Base-by-base conservation (phyloP, 306 rosid genomes). In the Phaseolus lunatus region DNA sequence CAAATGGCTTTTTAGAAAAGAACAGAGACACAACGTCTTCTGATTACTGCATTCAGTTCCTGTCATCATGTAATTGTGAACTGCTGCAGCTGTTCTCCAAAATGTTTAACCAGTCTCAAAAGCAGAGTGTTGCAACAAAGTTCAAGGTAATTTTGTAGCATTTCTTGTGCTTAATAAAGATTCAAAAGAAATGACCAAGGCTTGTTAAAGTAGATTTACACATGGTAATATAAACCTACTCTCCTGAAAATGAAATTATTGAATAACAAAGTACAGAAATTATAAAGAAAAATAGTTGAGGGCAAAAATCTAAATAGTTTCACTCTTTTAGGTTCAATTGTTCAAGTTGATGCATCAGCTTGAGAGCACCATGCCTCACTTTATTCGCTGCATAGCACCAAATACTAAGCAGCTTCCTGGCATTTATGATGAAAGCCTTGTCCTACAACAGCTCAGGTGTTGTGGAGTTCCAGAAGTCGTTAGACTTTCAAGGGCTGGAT, bases 301-400 rank as follows among this genome's bases (percentile, higher is more conserved):
- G 75, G 44, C 78, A 69, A 59, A 14, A 81, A 54, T 79, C 70
- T 82, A 80, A 80, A 59, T 20, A 43, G 48, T 80, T 62, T 73
- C 75, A 16, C 72, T 27, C 77, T 72, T 74, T 73, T 78, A 96
- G 99, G 88, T 74, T 79, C 93, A 88, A 81, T 75, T 93, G 68
- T 93, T 91, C 81, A 87, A 84, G 83, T 85, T 96, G 75, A 85
- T 96, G 87, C 87, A 79, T 58, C 88, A 85, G 74, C 83, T 96
- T 93, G 99, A 93, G 84, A 71, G 83, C 82, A 91, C 94, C 39
- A 80, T 56, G 8, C 97, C 97, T 86, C 98, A 88, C 88, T 96
- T 91, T 82, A 91, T 96, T 87, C 75, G 84, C 82, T 96, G 99
- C 85, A 82, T 96, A 78, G 89, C 80, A 86, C 98, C 99, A 70